Base-by-base conservation (phyloP, 2,329 filamentous ascomycete genomes). In the Calonectria pteridis region DNA sequence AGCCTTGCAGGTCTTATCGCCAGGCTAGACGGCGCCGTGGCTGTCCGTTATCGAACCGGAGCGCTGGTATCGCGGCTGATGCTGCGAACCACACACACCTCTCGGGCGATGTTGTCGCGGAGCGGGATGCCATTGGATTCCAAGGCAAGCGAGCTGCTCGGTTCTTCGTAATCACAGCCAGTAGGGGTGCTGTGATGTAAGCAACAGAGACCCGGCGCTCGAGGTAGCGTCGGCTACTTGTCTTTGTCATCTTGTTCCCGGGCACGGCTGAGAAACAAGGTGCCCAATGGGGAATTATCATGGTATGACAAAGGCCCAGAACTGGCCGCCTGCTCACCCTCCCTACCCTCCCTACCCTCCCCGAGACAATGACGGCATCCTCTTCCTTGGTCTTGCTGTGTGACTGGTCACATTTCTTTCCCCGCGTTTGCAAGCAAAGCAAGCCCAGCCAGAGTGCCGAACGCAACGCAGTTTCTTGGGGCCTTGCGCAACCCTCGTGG, bases 341-440 rank as follows among this genome's bases (percentile, higher is more conserved):
- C 13, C 37, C n/a, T 6, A 23, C 16, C n/a, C 35, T 5, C 31
- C 26, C 35, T 5, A 20, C 26, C 35, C 13, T n/a, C 62, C 55
- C 37, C 59, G 31, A 59, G 55, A 35, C 26, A 46, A 72, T 76
- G 73, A 73, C 68, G 67, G 64, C 75, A 72, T 76, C 70, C 40
- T 55, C 46, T 13, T 35, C 49, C n/a, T 68, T 51, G 49, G 53
- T 35, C 63, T 71, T 74, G 76, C 70, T 77, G 20, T 31, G 51
- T 37, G 55, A 62, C 55, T 62, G 55, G 55, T 69, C 78, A 78
- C 73, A 79, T 51, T 77, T 46, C 43, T 76, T 76, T 64, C 66
- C 69, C 68, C 70, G 55, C 65, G 43, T 58, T 64, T 67, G 55
- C 65, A 65, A n/a, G n/a, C n/a, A n/a, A n/a, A n/a, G n/a, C n/a